These are phyloP conservation scores for Dendrocalamus sinicus DNA, from an alignment of 176 grass and related monocot species.

Conservation along the genomic window DNA sequence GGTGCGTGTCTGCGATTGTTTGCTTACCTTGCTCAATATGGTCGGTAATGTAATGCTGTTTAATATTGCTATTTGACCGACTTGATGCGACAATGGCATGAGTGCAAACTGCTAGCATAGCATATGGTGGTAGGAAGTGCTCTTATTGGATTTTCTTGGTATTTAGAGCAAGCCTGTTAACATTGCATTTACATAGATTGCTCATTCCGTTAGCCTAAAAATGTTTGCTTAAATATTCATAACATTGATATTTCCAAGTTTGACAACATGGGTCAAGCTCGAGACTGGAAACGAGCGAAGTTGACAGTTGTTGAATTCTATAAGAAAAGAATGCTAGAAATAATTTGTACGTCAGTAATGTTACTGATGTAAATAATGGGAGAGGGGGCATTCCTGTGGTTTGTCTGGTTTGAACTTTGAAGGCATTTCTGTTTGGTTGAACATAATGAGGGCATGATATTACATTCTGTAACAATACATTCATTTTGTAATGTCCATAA, in stretches of 20 bases:
- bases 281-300: not conserved
- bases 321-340: not conserved
- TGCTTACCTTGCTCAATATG: not conserved
- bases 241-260: not conserved
- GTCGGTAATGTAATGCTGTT: not conserved
- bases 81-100: not conserved
- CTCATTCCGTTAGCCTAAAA: not conserved
- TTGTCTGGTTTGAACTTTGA: constrained; percentile 14
- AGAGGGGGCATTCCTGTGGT: not conserved
- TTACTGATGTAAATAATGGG: not conserved
- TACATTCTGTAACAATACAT: not conserved
- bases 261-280: not conserved
- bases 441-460: not conserved
- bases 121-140: not conserved
- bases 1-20: constrained; percentile 44
- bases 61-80: constrained; percentile 25
- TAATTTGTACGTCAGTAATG: not conserved
- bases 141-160: constrained; percentile 11
- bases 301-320: not conserved
- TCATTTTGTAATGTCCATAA: not conserved
- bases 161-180: not conserved
- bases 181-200: constrained; percentile 15
- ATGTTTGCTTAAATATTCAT: not conserved
- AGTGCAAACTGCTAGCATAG: not conserved
- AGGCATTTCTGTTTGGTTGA: not conserved